Conservation (phyloP, 768 basidiomycete genomes). For the Lanmaoa pseudosensibilis region DNA sequence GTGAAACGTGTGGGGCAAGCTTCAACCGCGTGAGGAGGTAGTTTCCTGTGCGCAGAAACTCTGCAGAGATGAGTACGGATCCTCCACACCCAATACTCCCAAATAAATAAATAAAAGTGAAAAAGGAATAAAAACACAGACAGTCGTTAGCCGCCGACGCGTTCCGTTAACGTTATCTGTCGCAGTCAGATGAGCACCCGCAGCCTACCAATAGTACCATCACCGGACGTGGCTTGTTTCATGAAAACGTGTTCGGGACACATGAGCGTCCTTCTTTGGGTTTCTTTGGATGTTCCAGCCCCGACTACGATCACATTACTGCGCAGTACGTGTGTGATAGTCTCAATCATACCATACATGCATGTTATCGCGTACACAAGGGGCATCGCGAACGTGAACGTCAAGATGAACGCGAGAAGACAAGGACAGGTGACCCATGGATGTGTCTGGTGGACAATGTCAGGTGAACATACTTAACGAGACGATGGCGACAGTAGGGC, state of each 20-base stretch:
- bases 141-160: neutral
- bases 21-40: no score
- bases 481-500: conserved; percentile 8
- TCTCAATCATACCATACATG: neutral
- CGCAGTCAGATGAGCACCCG: conserved; percentile 9
- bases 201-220: neutral
- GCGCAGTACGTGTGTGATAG: neutral
- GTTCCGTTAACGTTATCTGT: conserved; percentile 1
- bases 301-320: neutral
- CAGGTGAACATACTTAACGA: conserved; percentile 20
- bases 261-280: conserved; percentile 11
- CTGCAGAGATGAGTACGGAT: neutral
- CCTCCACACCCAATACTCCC: neutral
- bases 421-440: conserved; percentile 12
- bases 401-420: conserved; percentile 1
- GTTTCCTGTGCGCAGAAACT: neutral
- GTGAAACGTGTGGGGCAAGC: neutral
- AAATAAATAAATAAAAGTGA: no score
- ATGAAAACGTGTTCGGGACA: conserved; percentile 13
- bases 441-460: conserved; percentile 6
- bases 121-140: neutral
- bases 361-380: neutral
- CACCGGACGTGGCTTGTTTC: conserved; percentile 11
- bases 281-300: neutral
- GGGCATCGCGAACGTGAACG: neutral